Base-by-base conservation (phyloP, 495 filamentous ascomycete genomes). In the Articulospora tetracladia region DNA sequence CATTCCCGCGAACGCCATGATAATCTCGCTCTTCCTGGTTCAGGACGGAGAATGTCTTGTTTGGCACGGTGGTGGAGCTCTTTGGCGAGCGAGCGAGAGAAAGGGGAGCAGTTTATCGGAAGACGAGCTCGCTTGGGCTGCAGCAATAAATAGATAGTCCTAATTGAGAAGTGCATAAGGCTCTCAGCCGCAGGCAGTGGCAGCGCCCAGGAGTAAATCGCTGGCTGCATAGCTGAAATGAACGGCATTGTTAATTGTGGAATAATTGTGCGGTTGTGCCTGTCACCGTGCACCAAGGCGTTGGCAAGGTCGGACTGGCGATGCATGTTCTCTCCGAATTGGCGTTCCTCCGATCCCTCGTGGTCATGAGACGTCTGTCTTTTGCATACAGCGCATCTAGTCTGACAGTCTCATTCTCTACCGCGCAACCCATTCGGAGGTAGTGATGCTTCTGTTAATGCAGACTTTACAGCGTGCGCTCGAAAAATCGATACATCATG, bases 281-380 rank as follows among this genome's bases (percentile, higher is more conserved):
- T 63, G 55, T 47, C 61, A 54, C 61, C 55, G 61, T 58, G 56
- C 61, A 51, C 49, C 51, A 27, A 51, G 53, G 26, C 46, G 53
- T 34, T 53, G 53, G n/a, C n/a, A 17, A 19, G 10, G 15, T 44
- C 39, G 39, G 39, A 44, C 17, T 44, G 39, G 15, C 26, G 23
- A 49, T 47, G 44, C n/a, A 17, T 52, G 3, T 57, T n/a, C 55
- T 57, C 20, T 41, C 39, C 19, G 44, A 30, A 22, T 2, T 48
- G 36, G 39, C 25, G 13, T 48, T 26, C 34, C 10, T 44, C 39
- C 24, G 34, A 15, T 26, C 36, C 13, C 44, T 26, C 3, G 23
- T 57, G 19, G 55, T 57, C 23, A 28, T 28, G 10, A 36, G 55
- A 27, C n/a, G 11, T 44, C 4, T n/a, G 13, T 32, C 15, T 3